Conservation (phyloP, 208 protist species). For the Leishmania arabica region DNA sequence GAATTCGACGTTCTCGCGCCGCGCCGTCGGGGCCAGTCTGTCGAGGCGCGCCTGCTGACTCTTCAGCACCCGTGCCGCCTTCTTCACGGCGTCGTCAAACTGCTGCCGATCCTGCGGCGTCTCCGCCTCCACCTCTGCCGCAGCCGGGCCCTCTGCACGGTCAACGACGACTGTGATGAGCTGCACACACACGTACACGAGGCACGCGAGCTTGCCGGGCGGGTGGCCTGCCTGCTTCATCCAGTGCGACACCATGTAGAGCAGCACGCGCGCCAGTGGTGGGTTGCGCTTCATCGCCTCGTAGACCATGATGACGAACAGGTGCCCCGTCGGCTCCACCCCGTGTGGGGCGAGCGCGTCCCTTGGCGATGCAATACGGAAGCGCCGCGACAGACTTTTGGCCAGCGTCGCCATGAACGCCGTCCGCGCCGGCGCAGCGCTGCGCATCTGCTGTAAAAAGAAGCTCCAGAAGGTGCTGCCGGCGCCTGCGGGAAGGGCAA, state of each 20-base stretch:
- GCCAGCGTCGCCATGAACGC: constrained; percentile 86
- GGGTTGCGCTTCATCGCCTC: constrained; percentile 90
- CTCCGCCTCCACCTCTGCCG: constrained; percentile 71
- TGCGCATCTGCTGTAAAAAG: constrained; percentile 85
- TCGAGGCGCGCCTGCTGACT: constrained; percentile 63
- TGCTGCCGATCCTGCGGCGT: constrained; percentile 67
- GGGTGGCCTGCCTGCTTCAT: constrained; percentile 67
- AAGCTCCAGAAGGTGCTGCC: constrained; percentile 91
- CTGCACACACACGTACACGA: constrained; percentile 87
- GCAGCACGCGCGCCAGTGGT: constrained; percentile 73
- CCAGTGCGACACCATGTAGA: constrained; percentile 88
- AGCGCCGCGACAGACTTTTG: constrained; percentile 78
- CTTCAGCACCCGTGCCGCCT: constrained; percentile 58
- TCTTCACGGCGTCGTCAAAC: constrained; percentile 72
- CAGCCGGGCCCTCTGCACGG: constrained; percentile 52
- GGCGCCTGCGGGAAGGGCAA: constrained; percentile 80
- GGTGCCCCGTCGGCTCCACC: constrained; percentile 59
- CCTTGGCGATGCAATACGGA: constrained; percentile 75
- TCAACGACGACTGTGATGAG: constrained; percentile 66
- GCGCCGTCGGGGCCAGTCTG: constrained; percentile 50
- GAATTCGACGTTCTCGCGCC: constrained; percentile 68
- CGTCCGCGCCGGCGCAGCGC: constrained; percentile 80
- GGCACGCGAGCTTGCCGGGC: constrained; percentile 82
- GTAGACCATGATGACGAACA: constrained; percentile 89
- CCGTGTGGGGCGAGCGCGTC: constrained; percentile 64